Evolutionary conservation across 148 eudicot genomes (phyloP), one percentile per base, ranked within the genome.

Genomic region (Dianthus caryophyllus): DNA sequence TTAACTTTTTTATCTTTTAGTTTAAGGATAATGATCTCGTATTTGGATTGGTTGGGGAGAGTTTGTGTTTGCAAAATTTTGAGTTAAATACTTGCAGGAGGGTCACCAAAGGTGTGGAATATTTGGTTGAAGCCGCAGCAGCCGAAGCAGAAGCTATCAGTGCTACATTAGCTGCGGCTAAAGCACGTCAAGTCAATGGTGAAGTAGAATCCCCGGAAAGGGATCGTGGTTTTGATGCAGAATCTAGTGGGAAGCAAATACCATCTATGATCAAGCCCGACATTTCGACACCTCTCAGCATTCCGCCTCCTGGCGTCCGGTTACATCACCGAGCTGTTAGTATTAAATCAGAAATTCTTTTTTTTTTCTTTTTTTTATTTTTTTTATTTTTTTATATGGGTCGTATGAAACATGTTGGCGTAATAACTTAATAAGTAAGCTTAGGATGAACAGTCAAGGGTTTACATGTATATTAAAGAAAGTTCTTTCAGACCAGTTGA

Each of bases 81-180:
- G 29, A 56, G 50, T 62, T 72, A 43, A 64, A 50, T 65, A 38
- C 69, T 29, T 71, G 74, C 90, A 94, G 99, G 91, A 84, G 90
- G 83, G 79, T 74, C 55, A 94, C 83, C 80, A 94, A 90, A 82
- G 99, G 99, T 39, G 96, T 94, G 33, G 97, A 94, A 71, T 90
- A 85, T 78, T 74, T 94, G 81, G 99, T 88, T 75, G 97, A 90
- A 78, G 99, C 99, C 69, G 81, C 99, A 0, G 99, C 99, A 58
- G 99, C 99, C 25, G 99, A 94, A 81, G 97, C 97, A 33, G 99
- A 94, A 80, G 99, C 99, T 66, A 94, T 94, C 65, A 85, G 74
- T 80, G 97, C 97, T 68, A 83, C 99, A 58, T 75, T 94, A 57
- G 97, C 97, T 53, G 99, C 99, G 71, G 99, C 97, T 36, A 94